These are phyloP conservation scores for Metschnikowia bowlesiae DNA, from an alignment of 805 yeast genomes.

Conservation along the genomic window DNA sequence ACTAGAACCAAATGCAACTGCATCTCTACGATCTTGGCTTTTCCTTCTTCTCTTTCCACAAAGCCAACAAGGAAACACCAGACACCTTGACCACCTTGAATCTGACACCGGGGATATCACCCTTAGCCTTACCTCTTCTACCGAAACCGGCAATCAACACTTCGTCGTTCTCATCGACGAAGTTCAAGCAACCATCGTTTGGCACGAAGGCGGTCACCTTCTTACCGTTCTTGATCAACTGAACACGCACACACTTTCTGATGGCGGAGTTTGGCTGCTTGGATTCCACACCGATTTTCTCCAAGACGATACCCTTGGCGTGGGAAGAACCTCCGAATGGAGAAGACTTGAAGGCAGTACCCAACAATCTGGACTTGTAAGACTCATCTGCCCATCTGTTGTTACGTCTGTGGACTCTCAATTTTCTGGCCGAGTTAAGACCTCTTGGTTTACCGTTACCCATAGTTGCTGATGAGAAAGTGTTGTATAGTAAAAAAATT, in stretches of 20 bases:
- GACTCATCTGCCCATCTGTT: conserved; percentile 99
- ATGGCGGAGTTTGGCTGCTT: conserved; percentile 99
- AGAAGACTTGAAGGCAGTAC: conserved; percentile 99
- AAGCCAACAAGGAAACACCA: conserved; percentile 99
- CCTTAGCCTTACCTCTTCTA: conserved; percentile 99
- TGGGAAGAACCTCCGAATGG: conserved; percentile 99
- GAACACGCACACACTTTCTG: conserved; percentile 99
- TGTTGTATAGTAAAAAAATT: conserved; percentile 9
- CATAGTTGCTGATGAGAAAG: conserved; percentile 52
- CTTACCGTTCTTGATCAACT: conserved; percentile 99
- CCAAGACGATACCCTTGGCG: conserved; percentile 99
- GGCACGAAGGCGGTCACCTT: conserved; percentile 99
- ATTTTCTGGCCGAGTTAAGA: conserved; percentile 99
- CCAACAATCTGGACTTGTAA: conserved; percentile 98
- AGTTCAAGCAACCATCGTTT: conserved; percentile 99
- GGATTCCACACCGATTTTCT: conserved; percentile 99
- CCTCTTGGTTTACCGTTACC: conserved; percentile 99
- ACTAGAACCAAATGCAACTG: conserved; percentile 7
- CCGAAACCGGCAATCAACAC: conserved; percentile 99
- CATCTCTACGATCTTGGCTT: conserved; percentile 94
- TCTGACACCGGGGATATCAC: conserved; percentile 99
- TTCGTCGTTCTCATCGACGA: conserved; percentile 99
- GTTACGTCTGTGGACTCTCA: conserved; percentile 99
- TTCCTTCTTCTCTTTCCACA: conserved; percentile 99
- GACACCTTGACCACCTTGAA: conserved; percentile 99